Conservation (phyloP, 768 basidiomycete genomes). For the Leucocoprinus birnbaumii region DNA sequence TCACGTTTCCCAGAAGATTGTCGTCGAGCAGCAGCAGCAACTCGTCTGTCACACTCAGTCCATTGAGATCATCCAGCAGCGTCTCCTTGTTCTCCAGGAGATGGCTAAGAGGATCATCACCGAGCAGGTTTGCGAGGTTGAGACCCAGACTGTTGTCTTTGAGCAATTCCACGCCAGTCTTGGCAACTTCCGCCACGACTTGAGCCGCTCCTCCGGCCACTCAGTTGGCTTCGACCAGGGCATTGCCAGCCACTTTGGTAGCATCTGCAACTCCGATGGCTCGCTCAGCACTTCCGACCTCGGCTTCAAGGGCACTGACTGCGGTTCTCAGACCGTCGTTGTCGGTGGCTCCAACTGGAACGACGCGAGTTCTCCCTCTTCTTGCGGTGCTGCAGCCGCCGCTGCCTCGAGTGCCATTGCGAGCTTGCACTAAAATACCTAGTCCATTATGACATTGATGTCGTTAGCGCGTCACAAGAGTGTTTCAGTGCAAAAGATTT, state of each 20-base stretch:
- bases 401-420: slow-evolving; percentile 24
- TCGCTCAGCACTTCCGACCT: slow-evolving; percentile 26
- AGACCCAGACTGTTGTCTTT: slow-evolving; percentile 32
- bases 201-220: slow-evolving; percentile 25
- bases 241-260: slow-evolving; percentile 25
- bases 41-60: slow-evolving; percentile 31
- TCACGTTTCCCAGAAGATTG: slow-evolving; percentile 25
- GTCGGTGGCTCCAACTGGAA: slow-evolving; percentile 40
- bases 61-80: slow-evolving; percentile 33
- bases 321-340: slow-evolving; percentile 32
- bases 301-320: slow-evolving; percentile 29
- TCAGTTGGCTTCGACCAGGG: slow-evolving; percentile 29
- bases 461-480: background rate
- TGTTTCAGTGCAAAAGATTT: no score
- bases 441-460: background rate
- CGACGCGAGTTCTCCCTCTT: slow-evolving; percentile 19
- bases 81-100: slow-evolving; percentile 39
- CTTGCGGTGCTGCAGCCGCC: slow-evolving; percentile 30
- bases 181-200: slow-evolving; percentile 26
- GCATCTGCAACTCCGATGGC: slow-evolving; percentile 26
- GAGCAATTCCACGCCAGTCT: slow-evolving; percentile 30
- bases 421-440: background rate
- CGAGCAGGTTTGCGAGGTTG: slow-evolving; percentile 32
- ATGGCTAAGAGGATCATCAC: slow-evolving; percentile 34
- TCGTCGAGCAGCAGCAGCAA: slow-evolving; percentile 20